phyloP scores from a whole-genome alignment of 2,329 filamentous ascomycete genomes.

The Calonectria naviculata region DNA sequence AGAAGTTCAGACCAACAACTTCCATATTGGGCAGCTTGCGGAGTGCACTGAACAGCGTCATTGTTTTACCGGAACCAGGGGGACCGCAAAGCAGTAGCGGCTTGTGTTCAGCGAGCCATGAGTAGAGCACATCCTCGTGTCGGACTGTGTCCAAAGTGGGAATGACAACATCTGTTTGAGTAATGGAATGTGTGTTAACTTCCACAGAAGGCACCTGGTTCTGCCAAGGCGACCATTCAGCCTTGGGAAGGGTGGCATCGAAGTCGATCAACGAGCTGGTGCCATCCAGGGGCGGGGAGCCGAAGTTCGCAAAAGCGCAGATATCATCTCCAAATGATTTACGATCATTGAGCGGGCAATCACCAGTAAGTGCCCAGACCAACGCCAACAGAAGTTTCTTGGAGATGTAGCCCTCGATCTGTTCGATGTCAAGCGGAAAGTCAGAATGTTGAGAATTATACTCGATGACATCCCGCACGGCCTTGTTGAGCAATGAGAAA shows the following conservation, averaged over 20 bases:
- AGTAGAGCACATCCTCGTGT: conserved; percentile 99
- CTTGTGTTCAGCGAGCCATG: conserved; percentile 99
- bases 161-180: conserved; percentile 98
- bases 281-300: conserved; percentile 82
- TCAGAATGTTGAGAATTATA: conserved; percentile 96
- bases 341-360: conserved; percentile 89
- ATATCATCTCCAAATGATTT: conserved; percentile 91
- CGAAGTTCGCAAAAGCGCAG: conserved; percentile 84
- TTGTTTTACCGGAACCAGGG: conserved; percentile 98
- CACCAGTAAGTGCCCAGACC: conserved; percentile 96
- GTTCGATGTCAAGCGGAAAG: conserved; percentile 90
- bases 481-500: conserved; percentile 96
- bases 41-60: conserved; percentile 98
- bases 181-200: conserved; percentile 98
- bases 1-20: conserved; percentile 98
- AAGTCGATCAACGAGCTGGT: conserved; percentile 93
- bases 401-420: conserved; percentile 87
- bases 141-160: conserved; percentile 97
- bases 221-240: conserved; percentile 94
- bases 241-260: conserved; percentile 87
- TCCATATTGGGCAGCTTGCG: conserved; percentile 99
- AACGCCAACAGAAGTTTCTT: conserved; percentile 95
- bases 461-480: conserved; percentile 90
- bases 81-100: conserved; percentile 95
- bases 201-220: conserved; percentile 94